Evolutionary conservation across 1,284 basidiomycete genomes (phyloP).

Genomic region (Rugosomyces carneus): DNA sequence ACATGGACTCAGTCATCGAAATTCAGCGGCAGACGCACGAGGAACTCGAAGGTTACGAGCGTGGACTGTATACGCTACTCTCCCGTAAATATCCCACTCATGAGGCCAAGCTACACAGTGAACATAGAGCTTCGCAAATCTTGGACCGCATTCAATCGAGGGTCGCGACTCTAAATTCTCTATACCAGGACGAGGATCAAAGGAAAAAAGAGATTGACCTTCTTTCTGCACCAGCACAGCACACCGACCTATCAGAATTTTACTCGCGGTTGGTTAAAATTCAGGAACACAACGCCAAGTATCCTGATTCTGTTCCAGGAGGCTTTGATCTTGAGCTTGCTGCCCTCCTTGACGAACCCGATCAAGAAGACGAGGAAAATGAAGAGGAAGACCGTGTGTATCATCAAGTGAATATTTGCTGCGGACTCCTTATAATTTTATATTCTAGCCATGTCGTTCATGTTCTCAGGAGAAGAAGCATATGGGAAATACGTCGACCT

Average conservation of each 20-base stretch:
- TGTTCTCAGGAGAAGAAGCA: slow-evolving; percentile 94
- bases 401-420: not conserved
- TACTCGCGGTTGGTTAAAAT: slow-evolving; percentile 91
- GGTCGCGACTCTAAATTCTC: slow-evolving; percentile 54
- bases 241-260: slow-evolving; percentile 85
- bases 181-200: slow-evolving; percentile 71
- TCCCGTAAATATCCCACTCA: slow-evolving; percentile 59
- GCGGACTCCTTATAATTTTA: slow-evolving; percentile 10
- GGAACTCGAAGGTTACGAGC: slow-evolving; percentile 88
- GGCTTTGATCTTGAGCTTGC: slow-evolving; percentile 79
- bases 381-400: slow-evolving; percentile 78
- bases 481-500: slow-evolving; percentile 95
- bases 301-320: slow-evolving; percentile 81
- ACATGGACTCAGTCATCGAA: slow-evolving; percentile 90
- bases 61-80: slow-evolving; percentile 64
- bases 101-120: slow-evolving; percentile 65
- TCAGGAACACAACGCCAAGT: slow-evolving; percentile 93
- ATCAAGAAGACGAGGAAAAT: slow-evolving; percentile 70
- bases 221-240: slow-evolving; percentile 51
- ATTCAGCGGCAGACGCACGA: slow-evolving; percentile 91
- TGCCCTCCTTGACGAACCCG: slow-evolving; percentile 68
- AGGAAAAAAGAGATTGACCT: slow-evolving; percentile 56
- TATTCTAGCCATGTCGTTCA: slow-evolving; percentile 68
- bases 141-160: slow-evolving; percentile 78
- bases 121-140: slow-evolving; percentile 84